Evolutionary conservation across 768 basidiomycete genomes (phyloP).

Genomic region (Tulasnella sp.): DNA sequence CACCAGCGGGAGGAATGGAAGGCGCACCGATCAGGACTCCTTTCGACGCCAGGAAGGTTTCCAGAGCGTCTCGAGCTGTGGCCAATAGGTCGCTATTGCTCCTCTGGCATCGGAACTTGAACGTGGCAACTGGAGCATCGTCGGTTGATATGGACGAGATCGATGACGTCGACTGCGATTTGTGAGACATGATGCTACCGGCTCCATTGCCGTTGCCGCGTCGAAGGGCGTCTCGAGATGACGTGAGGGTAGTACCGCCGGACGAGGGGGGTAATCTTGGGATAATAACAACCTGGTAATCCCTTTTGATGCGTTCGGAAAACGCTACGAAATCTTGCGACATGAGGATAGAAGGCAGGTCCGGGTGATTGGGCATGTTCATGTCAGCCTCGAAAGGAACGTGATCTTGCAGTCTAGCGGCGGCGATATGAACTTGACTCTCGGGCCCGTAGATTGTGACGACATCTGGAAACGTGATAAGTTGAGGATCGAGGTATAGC

Average conservation of each 20-base stretch:
- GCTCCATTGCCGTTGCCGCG: conserved; percentile 52
- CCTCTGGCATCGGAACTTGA: conserved; percentile 93
- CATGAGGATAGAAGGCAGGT: conserved; percentile 64
- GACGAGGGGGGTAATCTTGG: conserved; percentile 27
- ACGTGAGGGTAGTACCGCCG: not conserved
- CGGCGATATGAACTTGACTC: conserved; percentile 92
- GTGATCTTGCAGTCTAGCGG: conserved; percentile 93
- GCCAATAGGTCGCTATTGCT: conserved; percentile 90
- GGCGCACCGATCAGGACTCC: conserved; percentile 40
- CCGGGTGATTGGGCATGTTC: conserved; percentile 75
- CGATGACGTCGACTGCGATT: not conserved
- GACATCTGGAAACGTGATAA: conserved; percentile 46
- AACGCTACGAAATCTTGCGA: conserved; percentile 81
- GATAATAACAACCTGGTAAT: conserved; percentile 83
- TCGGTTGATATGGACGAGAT: not conserved
- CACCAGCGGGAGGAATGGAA: conserved; percentile 9
- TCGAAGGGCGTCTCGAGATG: conserved; percentile 33
- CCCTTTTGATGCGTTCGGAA: conserved; percentile 84
- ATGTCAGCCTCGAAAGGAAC: conserved; percentile 95
- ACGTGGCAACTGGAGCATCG: conserved; percentile 39
- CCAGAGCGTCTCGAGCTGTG: conserved; percentile 84
- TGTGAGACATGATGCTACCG: conserved; percentile 32
- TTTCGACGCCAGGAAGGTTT: conserved; percentile 79
- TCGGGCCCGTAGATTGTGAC: conserved; percentile 97
- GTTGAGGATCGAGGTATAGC: conserved; percentile 8